Conservation (phyloP, 2,329 filamentous ascomycete genomes). For the Sclerotinia sclerotiorum region DNA sequence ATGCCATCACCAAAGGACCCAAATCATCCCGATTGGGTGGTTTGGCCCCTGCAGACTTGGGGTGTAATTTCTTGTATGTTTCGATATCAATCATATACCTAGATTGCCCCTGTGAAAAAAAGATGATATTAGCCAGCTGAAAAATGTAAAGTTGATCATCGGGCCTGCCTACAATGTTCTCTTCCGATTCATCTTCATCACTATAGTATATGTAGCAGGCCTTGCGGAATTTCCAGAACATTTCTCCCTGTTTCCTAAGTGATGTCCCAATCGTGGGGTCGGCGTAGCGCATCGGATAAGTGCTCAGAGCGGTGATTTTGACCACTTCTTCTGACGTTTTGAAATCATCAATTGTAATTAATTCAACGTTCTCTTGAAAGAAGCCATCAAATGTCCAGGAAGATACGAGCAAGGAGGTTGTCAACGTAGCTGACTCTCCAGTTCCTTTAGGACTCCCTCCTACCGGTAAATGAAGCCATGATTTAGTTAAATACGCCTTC, state of each 20-base stretch:
- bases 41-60: not conserved
- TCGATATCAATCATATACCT: constrained; percentile 23
- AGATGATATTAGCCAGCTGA: not conserved
- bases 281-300: constrained; percentile 20
- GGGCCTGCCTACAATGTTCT: constrained; percentile 5
- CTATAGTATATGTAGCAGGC: constrained; percentile 20
- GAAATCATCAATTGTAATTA: constrained; percentile 17
- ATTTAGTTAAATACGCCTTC: constrained; percentile 18
- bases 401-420: constrained; percentile 15
- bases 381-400: constrained; percentile 22
- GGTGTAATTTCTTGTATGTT: constrained; percentile 19
- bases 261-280: constrained; percentile 15
- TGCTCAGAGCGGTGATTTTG: constrained; percentile 15
- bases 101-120: constrained; percentile 14
- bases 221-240: constrained; percentile 23
- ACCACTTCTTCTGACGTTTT: constrained; percentile 17
- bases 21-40: constrained; percentile 16
- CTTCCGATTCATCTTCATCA: constrained; percentile 10
- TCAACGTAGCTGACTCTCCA: not conserved
- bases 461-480: constrained; percentile 14
- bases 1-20: constrained; percentile 16
- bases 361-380: constrained; percentile 13
- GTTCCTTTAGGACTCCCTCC: not conserved
- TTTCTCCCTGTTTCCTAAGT: constrained; percentile 24
- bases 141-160: not conserved